A percentile compares a stretch with the other conserved stretches of the same genome.
Conservation (phyloP, 164 flowering plant species). For the Vitis riparia region DNA sequence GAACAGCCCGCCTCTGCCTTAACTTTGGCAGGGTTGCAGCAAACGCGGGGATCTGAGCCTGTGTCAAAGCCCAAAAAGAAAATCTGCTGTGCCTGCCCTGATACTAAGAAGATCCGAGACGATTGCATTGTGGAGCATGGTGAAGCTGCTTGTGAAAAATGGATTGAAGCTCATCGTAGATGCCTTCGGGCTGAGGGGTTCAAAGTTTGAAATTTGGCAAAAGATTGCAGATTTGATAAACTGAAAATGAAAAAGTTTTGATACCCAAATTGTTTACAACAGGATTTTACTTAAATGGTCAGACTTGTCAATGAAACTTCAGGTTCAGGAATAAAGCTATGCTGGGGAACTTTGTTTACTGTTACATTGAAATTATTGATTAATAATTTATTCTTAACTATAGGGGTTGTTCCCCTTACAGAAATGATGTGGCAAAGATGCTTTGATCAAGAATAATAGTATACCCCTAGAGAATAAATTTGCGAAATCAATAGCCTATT, state of each 20-base stretch:
- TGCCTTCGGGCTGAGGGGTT: slow-evolving; percentile 83
- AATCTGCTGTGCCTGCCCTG: slow-evolving; percentile 87
- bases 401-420: not conserved
- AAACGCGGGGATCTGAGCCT: slow-evolving; percentile 30
- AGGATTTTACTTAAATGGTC: no score
- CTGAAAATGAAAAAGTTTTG: not conserved
- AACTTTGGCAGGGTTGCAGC: slow-evolving; percentile 21
- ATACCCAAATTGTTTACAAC: no score
- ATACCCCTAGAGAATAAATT: no score
- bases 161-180: slow-evolving; percentile 69
- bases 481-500: no score
- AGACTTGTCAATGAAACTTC: not conserved
- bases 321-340: slow-evolving; percentile 2
- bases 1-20: slow-evolving; percentile 25
- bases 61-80: slow-evolving; percentile 70
- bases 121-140: slow-evolving; percentile 78
- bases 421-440: not conserved
- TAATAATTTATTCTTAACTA: not conserved
- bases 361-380: not conserved
- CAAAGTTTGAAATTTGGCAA: slow-evolving; percentile 39
- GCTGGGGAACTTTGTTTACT: not conserved
- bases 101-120: slow-evolving; percentile 69
- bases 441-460: no score
- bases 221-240: not conserved
- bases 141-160: slow-evolving; percentile 63